Evolutionary conservation across 2,329 filamentous ascomycete species (phyloP).

Genomic region (Pyricularia grisea): DNA sequence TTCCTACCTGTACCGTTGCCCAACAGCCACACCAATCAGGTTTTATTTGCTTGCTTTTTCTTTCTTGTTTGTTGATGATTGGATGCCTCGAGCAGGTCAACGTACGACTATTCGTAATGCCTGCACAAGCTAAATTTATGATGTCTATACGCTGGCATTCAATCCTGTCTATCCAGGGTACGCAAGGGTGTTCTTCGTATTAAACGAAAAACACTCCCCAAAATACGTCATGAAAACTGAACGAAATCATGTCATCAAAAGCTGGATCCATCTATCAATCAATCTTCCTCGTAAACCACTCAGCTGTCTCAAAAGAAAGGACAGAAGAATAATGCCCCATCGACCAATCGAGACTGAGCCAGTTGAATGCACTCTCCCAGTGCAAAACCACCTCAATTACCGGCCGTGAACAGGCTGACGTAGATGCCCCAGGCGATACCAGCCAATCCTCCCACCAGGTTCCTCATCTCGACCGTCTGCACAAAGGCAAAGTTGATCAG

Average conservation of each 20-base stretch:
- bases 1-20: too few species aligned
- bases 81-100: neutral
- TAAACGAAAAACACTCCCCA: neutral
- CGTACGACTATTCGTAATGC: neutral
- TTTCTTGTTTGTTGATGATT: neutral
- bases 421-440: slow-evolving; percentile 65
- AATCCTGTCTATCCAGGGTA: neutral
- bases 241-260: neutral
- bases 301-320: too few species aligned
- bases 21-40: too few species aligned
- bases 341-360: neutral
- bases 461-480: slow-evolving; percentile 54
- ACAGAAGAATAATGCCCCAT: neutral
- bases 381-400: slow-evolving; percentile 6
- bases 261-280: neutral
- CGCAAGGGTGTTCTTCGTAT: neutral
- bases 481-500: slow-evolving; percentile 56
- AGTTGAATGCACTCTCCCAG: neutral
- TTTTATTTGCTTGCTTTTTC: too few species aligned
- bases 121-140: neutral
- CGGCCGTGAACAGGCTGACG: slow-evolving; percentile 48
- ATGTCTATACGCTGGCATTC: neutral
- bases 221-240: neutral
- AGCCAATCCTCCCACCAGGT: slow-evolving; percentile 56
- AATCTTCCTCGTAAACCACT: neutral